A percentile compares a stretch with the other conserved stretches of the same genome.
Evolutionary conservation across 2,329 filamentous ascomycete genomes (phyloP).

Genomic region (Trichoderma koningiopsis): DNA sequence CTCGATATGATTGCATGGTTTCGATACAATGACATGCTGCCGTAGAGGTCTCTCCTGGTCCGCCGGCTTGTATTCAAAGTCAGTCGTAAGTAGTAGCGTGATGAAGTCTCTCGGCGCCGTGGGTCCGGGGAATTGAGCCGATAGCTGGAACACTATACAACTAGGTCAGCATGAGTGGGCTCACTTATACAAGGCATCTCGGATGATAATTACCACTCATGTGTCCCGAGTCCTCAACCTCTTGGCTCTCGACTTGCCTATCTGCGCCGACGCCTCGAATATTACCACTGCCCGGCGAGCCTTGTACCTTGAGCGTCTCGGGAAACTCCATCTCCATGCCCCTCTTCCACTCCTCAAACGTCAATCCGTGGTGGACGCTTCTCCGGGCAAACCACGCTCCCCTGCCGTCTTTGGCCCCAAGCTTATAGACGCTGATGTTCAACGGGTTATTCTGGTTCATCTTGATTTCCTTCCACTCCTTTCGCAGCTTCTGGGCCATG

Average conservation of each 20-base stretch:
- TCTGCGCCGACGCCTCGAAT: slow-evolving; percentile 87
- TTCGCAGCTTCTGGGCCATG: slow-evolving; percentile 61
- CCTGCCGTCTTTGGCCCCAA: slow-evolving; percentile 74
- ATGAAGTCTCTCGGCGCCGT: slow-evolving; percentile 88
- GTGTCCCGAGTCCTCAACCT: slow-evolving; percentile 60
- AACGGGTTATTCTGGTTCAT: slow-evolving; percentile 74
- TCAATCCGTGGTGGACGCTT: slow-evolving; percentile 77
- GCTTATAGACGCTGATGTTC: slow-evolving; percentile 77
- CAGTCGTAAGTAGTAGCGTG: slow-evolving; percentile 72
- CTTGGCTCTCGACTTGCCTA: slow-evolving; percentile 65
- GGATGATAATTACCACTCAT: slow-evolving; percentile 55
- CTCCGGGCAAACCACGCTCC: slow-evolving; percentile 88
- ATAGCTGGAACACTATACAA: slow-evolving; percentile 73
- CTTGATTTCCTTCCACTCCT: slow-evolving; percentile 87
- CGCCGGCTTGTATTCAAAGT: slow-evolving; percentile 44
- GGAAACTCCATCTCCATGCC: slow-evolving; percentile 79
- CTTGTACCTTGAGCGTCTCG: slow-evolving; percentile 72
- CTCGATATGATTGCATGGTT: slow-evolving; percentile 76
- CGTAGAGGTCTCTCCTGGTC: slow-evolving; percentile 49
- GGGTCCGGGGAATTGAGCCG: slow-evolving; percentile 86
- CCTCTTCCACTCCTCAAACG: slow-evolving; percentile 75
- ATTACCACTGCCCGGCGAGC: slow-evolving; percentile 69
- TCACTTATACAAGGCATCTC: not conserved
- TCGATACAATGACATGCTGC: slow-evolving; percentile 85
- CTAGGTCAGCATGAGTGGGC: not conserved